Conservation (phyloP, 2,329 filamentous ascomycete species). For the Aspergillus fijiensis region DNA sequence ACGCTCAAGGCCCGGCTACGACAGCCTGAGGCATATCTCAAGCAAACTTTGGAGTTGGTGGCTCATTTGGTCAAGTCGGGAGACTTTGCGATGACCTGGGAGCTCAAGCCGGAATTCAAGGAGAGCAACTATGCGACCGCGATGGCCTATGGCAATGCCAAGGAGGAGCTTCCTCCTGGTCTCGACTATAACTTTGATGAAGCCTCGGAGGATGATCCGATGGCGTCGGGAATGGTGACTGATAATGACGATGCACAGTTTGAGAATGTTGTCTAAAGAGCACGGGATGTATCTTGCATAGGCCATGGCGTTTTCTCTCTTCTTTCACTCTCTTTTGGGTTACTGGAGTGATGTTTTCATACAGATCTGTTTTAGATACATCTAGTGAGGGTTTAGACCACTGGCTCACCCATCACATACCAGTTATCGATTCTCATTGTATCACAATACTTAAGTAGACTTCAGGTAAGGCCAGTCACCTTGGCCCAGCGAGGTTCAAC, state of each 20-base stretch:
- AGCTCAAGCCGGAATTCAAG: slow-evolving; percentile 69
- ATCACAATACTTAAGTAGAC: neutral
- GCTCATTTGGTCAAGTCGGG: slow-evolving; percentile 81
- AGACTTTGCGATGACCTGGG: slow-evolving; percentile 82
- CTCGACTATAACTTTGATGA: slow-evolving; percentile 50
- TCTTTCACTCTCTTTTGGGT: slow-evolving; percentile 6
- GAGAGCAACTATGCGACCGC: slow-evolving; percentile 50
- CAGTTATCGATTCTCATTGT: neutral
- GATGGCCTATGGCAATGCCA: slow-evolving; percentile 48
- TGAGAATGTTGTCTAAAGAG: slow-evolving; percentile 65
- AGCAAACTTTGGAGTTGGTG: slow-evolving; percentile 78
- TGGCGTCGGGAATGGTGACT: slow-evolving; percentile 53
- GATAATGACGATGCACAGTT: slow-evolving; percentile 70
- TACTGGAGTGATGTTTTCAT: slow-evolving; percentile 12
- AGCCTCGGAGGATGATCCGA: slow-evolving; percentile 52
- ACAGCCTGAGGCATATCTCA: slow-evolving; percentile 92
- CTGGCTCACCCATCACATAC: neutral
- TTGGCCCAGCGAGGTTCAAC: neutral
- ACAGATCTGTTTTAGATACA: slow-evolving; percentile 14
- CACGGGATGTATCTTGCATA: slow-evolving; percentile 27
- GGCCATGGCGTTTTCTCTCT: slow-evolving; percentile 21
- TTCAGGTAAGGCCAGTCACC: neutral
- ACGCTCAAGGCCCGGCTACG: slow-evolving; percentile 72
- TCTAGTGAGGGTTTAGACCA: slow-evolving; percentile 8
- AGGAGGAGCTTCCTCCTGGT: slow-evolving; percentile 51